phyloP scores from a whole-genome alignment of 2,329 filamentous ascomycete genomes.

The Hypoxylon sp. region DNA sequence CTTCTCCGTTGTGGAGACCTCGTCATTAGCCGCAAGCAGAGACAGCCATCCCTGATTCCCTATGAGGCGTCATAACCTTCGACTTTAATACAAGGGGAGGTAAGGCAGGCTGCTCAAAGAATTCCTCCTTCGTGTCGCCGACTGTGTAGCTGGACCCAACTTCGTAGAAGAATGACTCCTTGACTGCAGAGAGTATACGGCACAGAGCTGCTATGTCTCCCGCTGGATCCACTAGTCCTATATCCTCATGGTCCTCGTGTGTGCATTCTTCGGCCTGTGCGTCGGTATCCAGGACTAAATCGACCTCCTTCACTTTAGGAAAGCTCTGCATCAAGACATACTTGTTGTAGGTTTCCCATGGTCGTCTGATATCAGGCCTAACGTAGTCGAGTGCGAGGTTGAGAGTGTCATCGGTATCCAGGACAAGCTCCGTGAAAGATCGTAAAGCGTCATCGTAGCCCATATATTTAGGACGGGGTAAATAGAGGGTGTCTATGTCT shows the following conservation, averaged over 20 bases:
- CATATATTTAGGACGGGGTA: constrained; percentile 58
- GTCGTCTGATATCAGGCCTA: constrained; percentile 60
- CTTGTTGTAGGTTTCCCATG: constrained; percentile 68
- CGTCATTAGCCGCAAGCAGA: constrained; percentile 18
- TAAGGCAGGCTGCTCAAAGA: constrained; percentile 44
- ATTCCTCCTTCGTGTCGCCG: constrained; percentile 43
- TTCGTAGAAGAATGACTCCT: constrained; percentile 54
- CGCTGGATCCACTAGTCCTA: constrained; percentile 46
- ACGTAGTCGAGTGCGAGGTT: constrained; percentile 65
- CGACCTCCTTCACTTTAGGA: constrained; percentile 57
- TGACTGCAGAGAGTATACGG: constrained; percentile 51
- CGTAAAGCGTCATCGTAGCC: constrained; percentile 61
- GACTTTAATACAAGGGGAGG: constrained; percentile 53
- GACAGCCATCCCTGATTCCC: neutral
- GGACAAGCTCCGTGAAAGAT: constrained; percentile 59
- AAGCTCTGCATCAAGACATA: constrained; percentile 62
- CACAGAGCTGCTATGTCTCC: constrained; percentile 45
- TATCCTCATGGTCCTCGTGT: constrained; percentile 34
- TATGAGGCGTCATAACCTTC: constrained; percentile 40
- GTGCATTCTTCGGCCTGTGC: constrained; percentile 27
- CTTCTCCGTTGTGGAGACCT: neutral
- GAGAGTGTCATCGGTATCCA: constrained; percentile 55
- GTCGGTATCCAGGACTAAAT: constrained; percentile 54
- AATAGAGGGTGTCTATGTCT: constrained; percentile 57
- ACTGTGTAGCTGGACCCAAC: constrained; percentile 49